These are phyloP conservation scores for Phytophthora fragariaefolia DNA, from an alignment of 352 stramenopile genomes.

Conservation along the genomic window DNA sequence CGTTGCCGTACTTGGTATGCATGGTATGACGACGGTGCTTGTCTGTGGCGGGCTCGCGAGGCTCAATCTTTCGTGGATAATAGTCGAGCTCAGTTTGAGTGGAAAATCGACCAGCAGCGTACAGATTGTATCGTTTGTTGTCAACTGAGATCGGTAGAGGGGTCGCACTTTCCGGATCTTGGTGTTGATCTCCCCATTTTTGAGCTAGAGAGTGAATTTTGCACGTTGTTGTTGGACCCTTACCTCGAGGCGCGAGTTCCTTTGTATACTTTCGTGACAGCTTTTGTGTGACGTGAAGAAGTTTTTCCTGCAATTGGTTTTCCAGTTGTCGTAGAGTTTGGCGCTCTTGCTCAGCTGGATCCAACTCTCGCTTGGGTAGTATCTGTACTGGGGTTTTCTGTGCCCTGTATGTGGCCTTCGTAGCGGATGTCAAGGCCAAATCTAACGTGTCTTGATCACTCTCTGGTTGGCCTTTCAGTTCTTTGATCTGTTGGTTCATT, in stretches of 20 bases:
- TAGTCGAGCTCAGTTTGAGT: conserved; percentile 72
- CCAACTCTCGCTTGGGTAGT: conserved; percentile 6
- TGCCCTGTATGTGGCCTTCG: background rate
- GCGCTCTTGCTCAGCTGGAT: conserved; percentile 28
- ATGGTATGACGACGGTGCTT: conserved; percentile 53
- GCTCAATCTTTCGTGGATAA: conserved; percentile 55
- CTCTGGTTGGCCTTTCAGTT: conserved; percentile 19
- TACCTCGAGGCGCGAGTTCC: conserved; percentile 39
- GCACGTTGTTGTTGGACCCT: conserved; percentile 30
- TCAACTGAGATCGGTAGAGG: conserved; percentile 25
- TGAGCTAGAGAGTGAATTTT: conserved; percentile 49
- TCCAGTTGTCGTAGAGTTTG: conserved; percentile 39
- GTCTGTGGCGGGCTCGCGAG: conserved; percentile 51
- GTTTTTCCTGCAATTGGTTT: conserved; percentile 50
- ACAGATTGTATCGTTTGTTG: conserved; percentile 53
- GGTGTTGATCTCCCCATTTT: conserved; percentile 48
- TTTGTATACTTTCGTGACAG: conserved; percentile 78
- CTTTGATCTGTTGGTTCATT: conserved; percentile 27
- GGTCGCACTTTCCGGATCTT: conserved; percentile 39
- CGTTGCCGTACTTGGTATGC: conserved; percentile 80
- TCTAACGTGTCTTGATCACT: conserved; percentile 25
- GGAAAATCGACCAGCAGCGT: conserved; percentile 60
- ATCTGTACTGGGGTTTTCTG: background rate
- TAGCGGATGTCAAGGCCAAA: conserved; percentile 15
- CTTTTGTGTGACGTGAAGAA: conserved; percentile 70